These are phyloP conservation scores for Pichia sp. DNA, from an alignment of 1,139 yeast genomes.

Conservation along the genomic window DNA sequence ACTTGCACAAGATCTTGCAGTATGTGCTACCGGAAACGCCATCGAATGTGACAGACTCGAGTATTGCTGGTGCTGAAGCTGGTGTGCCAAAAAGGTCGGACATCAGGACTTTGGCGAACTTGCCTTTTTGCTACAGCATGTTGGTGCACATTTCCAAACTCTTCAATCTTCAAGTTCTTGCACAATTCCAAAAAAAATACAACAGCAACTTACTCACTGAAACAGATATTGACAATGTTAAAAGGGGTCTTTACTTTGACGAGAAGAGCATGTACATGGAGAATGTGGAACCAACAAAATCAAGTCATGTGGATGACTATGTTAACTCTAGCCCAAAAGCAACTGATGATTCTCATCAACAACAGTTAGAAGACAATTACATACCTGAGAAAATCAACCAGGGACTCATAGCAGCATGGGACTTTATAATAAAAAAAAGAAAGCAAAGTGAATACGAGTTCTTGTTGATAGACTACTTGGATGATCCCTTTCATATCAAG, in stretches of 20 bases:
- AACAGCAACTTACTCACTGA: slow-evolving; percentile 34
- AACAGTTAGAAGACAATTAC: slow-evolving; percentile 5
- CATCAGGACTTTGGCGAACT: slow-evolving; percentile 39
- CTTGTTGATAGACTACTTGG: slow-evolving; percentile 23
- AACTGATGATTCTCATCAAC: neutral
- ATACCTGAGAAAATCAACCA: slow-evolving; percentile 16
- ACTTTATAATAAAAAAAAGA: slow-evolving; percentile 43
- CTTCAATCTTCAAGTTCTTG: slow-evolving; percentile 16
- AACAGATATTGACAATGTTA: slow-evolving; percentile 37
- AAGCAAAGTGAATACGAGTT: slow-evolving; percentile 51
- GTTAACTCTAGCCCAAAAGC: slow-evolving; percentile 8
- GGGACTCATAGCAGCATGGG: slow-evolving; percentile 39
- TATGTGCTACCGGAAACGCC: slow-evolving; percentile 48
- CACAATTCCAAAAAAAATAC: slow-evolving; percentile 31
- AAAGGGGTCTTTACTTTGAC: slow-evolving; percentile 36
- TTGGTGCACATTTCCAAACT: slow-evolving; percentile 25
- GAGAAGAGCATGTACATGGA: slow-evolving; percentile 13
- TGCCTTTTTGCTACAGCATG: slow-evolving; percentile 41
- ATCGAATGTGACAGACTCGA: neutral
- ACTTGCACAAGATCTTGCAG: slow-evolving; percentile 46
- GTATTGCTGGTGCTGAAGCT: neutral
- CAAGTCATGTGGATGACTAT: slow-evolving; percentile 21
- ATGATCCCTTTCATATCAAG: slow-evolving; percentile 18
- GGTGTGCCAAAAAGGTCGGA: neutral
- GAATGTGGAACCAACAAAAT: slow-evolving; percentile 12